Evolutionary conservation across 768 basidiomycete species (phyloP), one percentile per base, ranked within the genome.

Genomic region (Psilocybe azurescens): DNA sequence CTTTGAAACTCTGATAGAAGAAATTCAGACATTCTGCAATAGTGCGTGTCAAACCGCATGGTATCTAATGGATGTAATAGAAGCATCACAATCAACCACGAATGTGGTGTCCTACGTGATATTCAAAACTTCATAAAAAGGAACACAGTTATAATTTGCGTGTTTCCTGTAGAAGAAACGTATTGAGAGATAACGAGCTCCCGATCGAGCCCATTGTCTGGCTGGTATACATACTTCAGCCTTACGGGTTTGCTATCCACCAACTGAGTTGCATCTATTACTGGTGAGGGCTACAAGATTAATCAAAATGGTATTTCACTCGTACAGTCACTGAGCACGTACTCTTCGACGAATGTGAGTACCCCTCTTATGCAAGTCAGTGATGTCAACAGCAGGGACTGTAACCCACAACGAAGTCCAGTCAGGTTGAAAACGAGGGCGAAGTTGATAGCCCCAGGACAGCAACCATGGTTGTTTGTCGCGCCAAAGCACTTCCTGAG

Each of bases 91-190:
- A 74, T 14, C n/a, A 9, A 75, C 62, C 11, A 10, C 9, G 2
- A 53, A 30, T 14, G 67, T 47, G 1, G 39, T 58, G 46, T 78
- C 69, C 16, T 71, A 66, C 10, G 70, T 70, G 11, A 67, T 52
- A 5, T 67, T 28, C 0, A 74, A 53, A 0, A 63, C 57, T 1
- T 72, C 72, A 18, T 66, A 63, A 7, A 78, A 32, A 0, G 74
- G 77, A 1, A 77, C 67, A 13, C 77, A 79, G 48, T 78, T 75
- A 39, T 80, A 82, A 5, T 61, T 55, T 7, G 72, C 67, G 54
- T 73, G 64, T 16, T 61, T 16, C 53, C 14, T 2, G 48, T 49
- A 3, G 65, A 47, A 0, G 66, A 60, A 14, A 73, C 59, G 69
- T 69, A 71, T 48, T 18, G 53, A 0, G 58, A 65, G 44, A 82